phyloP scores from a whole-genome alignment of 2,329 filamentous ascomycete species.

The Penicillium glabrum region DNA sequence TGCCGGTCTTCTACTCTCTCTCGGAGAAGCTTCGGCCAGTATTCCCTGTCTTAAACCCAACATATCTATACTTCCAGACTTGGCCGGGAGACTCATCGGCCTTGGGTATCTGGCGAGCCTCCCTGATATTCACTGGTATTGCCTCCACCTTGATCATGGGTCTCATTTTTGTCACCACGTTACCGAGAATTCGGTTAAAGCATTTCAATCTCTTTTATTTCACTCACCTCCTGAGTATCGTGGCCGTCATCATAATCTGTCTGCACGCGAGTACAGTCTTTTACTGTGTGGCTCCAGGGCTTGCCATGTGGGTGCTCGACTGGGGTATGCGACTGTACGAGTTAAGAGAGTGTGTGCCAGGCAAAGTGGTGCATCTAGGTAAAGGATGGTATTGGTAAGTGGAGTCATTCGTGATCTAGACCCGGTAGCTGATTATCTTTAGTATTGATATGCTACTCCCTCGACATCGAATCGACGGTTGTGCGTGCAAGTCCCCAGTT shows the following conservation, averaged over 20 bases:
- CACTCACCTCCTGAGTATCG: background rate
- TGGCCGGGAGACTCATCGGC: background rate
- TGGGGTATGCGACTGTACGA: background rate
- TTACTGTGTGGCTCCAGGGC: background rate
- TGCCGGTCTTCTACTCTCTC: background rate
- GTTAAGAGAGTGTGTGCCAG: background rate
- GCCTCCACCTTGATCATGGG: background rate
- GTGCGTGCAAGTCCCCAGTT: constrained; percentile 3
- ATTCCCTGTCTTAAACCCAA: background rate
- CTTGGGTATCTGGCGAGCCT: background rate
- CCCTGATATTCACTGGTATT: background rate
- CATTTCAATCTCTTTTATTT: background rate
- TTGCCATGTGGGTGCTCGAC: background rate
- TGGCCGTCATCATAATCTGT: background rate
- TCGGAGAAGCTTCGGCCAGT: background rate
- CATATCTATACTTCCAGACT: background rate
- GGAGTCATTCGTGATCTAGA: background rate
- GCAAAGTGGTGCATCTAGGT: background rate
- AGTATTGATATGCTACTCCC: constrained; percentile 4
- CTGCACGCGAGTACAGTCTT: background rate
- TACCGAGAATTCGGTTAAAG: background rate
- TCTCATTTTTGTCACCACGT: background rate
- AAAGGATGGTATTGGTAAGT: background rate
- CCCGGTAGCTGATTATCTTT: background rate
- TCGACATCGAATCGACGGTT: constrained; percentile 5